These are phyloP conservation scores for Blastobotrys muscicola DNA, from an alignment of 805 yeast genomes.

Conservation along the genomic window DNA sequence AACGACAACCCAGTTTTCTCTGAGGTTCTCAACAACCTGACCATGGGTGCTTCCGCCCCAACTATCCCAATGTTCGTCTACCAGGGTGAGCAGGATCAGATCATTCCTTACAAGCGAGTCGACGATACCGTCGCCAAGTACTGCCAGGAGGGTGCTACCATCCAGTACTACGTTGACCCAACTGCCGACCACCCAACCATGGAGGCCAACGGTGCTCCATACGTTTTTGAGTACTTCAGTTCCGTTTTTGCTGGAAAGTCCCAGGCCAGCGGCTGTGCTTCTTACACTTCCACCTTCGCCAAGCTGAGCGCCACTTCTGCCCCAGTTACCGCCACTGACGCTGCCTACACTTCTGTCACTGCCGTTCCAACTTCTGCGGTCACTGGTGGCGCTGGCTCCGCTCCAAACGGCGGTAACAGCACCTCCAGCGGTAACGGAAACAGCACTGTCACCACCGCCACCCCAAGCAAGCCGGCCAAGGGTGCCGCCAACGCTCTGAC, in stretches of 20 bases:
- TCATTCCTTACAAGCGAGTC: conserved; percentile 14
- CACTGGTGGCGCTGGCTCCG: conserved; percentile 1
- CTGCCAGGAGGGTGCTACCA: conserved; percentile 12
- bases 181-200: conserved; percentile 9
- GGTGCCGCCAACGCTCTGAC: not conserved
- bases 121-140: conserved; percentile 13
- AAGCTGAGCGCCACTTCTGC: not conserved
- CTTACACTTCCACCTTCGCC: too few relatives aligned
- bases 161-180: conserved; percentile 11
- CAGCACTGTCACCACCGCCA: not conserved
- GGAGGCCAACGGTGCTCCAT: conserved; percentile 8
- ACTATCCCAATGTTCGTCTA: conserved; percentile 17
- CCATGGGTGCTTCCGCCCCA: conserved; percentile 14
- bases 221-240: conserved; percentile 6
- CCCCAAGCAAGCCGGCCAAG: not conserved
- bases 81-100: conserved; percentile 19
- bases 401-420: not conserved
- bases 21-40: conserved; percentile 11
- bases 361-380: not conserved
- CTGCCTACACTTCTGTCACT: not conserved
- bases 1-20: conserved; percentile 8
- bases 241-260: too few relatives aligned
- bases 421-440: not conserved
- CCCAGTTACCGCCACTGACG: not conserved
- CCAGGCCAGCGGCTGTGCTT: too few relatives aligned